Conservation (phyloP, 2,329 filamentous ascomycete species). For the Lecanoromycetidae sp. region DNA sequence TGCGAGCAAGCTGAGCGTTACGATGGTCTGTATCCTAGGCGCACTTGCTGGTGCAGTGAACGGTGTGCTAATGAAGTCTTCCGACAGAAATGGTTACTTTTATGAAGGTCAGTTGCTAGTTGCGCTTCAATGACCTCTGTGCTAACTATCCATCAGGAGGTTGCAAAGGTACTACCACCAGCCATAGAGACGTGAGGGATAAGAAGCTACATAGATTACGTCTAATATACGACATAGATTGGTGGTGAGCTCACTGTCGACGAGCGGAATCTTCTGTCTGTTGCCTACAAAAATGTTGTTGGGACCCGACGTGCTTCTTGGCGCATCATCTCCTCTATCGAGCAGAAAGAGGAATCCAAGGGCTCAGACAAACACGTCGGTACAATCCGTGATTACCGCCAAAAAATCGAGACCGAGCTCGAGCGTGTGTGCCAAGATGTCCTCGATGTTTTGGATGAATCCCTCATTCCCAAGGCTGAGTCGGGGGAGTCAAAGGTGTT, state of each 20-base stretch:
- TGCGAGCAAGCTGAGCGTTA: constrained; percentile 99
- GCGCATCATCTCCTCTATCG: constrained; percentile 99
- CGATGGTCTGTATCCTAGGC: constrained; percentile 55
- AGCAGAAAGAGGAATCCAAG: constrained; percentile 99
- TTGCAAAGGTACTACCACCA: constrained; percentile 61
- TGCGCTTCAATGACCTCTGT: constrained; percentile 3
- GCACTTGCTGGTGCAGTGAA: constrained; percentile 21
- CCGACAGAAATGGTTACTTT: constrained; percentile 83
- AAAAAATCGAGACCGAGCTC: constrained; percentile 96
- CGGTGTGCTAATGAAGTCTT: constrained; percentile 19
- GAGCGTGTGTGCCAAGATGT: constrained; percentile 98
- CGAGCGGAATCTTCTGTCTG: constrained; percentile 83
- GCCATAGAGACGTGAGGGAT: neutral
- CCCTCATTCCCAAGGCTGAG: constrained; percentile 89
- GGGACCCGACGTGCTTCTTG: constrained; percentile 96
- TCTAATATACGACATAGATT: constrained; percentile 35
- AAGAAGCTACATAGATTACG: neutral
- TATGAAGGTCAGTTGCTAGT: constrained; percentile 63
- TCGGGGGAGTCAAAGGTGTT: constrained; percentile 99
- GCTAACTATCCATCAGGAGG: constrained; percentile 53
- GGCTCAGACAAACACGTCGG: constrained; percentile 87
- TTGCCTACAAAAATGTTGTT: constrained; percentile 99
- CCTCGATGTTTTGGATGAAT: constrained; percentile 84
- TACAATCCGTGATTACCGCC: constrained; percentile 92
- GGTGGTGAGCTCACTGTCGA: constrained; percentile 57